Conservation (phyloP, 352 stramenopile genomes). For the Phytophthora boehmeriae region DNA sequence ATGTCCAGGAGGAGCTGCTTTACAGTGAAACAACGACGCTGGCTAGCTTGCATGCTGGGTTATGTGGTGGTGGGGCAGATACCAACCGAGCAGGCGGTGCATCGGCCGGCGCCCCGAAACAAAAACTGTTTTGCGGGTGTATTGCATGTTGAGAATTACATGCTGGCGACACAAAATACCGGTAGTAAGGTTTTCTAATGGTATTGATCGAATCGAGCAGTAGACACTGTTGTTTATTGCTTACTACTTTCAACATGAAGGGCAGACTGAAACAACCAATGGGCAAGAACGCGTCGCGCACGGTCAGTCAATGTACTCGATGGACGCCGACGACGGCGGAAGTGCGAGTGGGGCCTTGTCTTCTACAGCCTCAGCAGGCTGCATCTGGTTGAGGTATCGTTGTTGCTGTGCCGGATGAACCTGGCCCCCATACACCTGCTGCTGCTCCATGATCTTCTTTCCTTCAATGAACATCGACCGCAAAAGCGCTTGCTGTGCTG, state of each 20-base stretch:
- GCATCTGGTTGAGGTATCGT: conserved; percentile 43
- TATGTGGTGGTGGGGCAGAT: conserved; percentile 42
- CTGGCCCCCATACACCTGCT: conserved; percentile 37
- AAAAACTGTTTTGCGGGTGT: conserved; percentile 75
- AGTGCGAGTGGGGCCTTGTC: conserved; percentile 28
- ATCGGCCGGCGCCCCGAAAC: conserved; percentile 32
- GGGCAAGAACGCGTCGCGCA: conserved; percentile 15
- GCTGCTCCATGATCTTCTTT: conserved; percentile 77
- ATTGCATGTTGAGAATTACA: conserved; percentile 58
- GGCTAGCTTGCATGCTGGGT: conserved; percentile 76
- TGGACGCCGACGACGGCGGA: conserved; percentile 35
- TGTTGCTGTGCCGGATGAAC: conserved; percentile 42
- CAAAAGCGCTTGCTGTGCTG: conserved; percentile 70
- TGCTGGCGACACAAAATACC: background rate
- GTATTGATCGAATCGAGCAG: conserved; percentile 1
- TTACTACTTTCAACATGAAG: conserved; percentile 34
- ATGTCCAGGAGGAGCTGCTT: conserved; percentile 93
- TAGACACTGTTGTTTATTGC: conserved; percentile 20
- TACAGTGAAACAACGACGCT: conserved; percentile 90
- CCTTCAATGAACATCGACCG: conserved; percentile 78
- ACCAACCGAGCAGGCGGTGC: conserved; percentile 24
- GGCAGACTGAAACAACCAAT: conserved; percentile 18
- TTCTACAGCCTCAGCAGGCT: conserved; percentile 26
- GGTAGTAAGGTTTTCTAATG: background rate
- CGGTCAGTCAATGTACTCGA: conserved; percentile 54